phyloP scores from a whole-genome alignment of 371 early-diverging fungal species.

The Zopfochytrium polystomum region DNA sequence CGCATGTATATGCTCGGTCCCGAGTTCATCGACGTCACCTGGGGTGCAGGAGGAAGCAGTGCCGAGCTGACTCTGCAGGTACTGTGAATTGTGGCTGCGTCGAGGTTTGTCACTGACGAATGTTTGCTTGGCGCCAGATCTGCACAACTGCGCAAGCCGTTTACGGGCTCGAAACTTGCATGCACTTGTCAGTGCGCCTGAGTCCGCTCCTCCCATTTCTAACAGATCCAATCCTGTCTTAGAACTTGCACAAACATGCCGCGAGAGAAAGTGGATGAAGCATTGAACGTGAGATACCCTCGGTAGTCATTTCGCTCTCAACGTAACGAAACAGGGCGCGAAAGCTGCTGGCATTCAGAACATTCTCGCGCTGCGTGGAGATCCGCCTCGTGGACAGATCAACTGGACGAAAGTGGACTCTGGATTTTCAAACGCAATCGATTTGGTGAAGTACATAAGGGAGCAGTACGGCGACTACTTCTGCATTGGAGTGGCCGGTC shows the following conservation, averaged over 20 bases:
- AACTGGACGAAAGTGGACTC: constrained; percentile 71
- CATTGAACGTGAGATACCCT: constrained; percentile 47
- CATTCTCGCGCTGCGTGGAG: constrained; percentile 90
- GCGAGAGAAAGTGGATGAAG: constrained; percentile 74
- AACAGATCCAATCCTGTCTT: background rate
- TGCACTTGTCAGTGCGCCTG: constrained; percentile 70
- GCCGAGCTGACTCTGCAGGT: constrained; percentile 72
- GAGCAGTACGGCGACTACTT: constrained; percentile 88
- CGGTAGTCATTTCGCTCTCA: background rate
- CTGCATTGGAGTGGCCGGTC: constrained; percentile 88
- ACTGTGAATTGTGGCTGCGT: background rate
- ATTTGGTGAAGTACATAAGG: constrained; percentile 85
- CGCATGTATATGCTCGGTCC: constrained; percentile 90
- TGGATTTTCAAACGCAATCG: constrained; percentile 77
- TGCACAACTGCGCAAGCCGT: constrained; percentile 83
- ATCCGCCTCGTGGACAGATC: constrained; percentile 81
- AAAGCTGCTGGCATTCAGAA: constrained; percentile 89
- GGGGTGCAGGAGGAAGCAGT: constrained; percentile 91
- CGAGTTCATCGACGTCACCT: constrained; percentile 91
- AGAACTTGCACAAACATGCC: constrained; percentile 94
- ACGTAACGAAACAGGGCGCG: constrained; percentile 51
- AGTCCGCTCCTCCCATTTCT: background rate
- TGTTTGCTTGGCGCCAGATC: constrained; percentile 19
- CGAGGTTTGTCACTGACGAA: background rate
- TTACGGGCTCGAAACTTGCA: constrained; percentile 88